A percentile compares a stretch with the other conserved stretches of the same genome.
Evolutionary conservation across 805 yeast species (phyloP).

Genomic region (Zygosaccharomyces gambellarensis): DNA sequence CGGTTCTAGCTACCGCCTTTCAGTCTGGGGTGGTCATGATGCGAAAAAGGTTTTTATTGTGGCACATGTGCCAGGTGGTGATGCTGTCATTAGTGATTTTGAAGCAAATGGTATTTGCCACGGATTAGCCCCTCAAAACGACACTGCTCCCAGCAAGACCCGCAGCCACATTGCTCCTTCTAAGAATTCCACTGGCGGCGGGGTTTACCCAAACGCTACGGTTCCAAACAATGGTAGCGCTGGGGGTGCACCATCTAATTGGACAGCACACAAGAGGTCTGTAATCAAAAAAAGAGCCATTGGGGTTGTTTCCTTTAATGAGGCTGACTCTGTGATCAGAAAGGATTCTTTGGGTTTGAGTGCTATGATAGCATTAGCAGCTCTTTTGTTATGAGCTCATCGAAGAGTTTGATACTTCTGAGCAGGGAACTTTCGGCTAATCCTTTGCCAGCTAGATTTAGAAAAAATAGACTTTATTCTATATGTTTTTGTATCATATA

Average conservation of each 20-base stretch:
- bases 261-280: no score
- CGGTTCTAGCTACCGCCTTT: slow-evolving; percentile 16
- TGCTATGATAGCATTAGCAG: not conserved
- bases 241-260: no score
- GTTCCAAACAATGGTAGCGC: no score
- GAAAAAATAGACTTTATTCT: no score
- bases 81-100: not conserved
- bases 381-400: not conserved
- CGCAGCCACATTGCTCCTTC: no score
- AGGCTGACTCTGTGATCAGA: not conserved
- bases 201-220: no score
- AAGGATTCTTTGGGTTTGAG: not conserved
- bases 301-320: not conserved
- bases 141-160: not conserved
- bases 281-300: not conserved
- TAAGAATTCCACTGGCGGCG: no score
- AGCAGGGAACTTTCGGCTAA: no score
- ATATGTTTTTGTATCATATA: no score
- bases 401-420: no score
- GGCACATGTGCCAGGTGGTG: not conserved
- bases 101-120: not conserved
- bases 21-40: not conserved
- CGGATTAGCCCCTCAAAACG: not conserved
- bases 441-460: no score
- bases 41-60: not conserved